Evolutionary conservation across 768 basidiomycete genomes (phyloP), one percentile per base, ranked within the genome.

Genomic region (Dioszegia hungarica): DNA sequence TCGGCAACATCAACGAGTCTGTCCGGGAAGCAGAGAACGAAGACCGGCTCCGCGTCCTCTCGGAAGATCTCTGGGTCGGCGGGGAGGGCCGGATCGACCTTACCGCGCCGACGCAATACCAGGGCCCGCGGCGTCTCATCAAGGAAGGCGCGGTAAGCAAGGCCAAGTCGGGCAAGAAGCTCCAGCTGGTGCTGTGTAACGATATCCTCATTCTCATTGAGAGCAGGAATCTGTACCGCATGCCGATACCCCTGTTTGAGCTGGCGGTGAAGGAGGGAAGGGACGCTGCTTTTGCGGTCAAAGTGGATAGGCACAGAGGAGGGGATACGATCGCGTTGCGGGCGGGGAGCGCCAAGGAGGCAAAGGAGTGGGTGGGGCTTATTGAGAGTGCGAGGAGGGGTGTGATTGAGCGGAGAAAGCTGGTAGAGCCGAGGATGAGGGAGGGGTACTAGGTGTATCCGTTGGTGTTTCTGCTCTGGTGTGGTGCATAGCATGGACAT

Each of bases 181-280:
- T 97, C 41, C 81, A 84, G 37, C 83, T 81, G 5, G 85, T 91
- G 75, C 75, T 98, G 60, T 97, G 92, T 68, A 94, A 83, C 67
- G 94, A 97, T 69, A 87, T 94, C 38, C 74, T 97, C 44, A 84
- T 97, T 2, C 79, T 98, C 55, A 86, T 90, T 19, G 89, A 92
- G 0, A 82, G 82, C 25, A 84, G 81, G 59, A 84, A 83, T 12
- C 70, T 94, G 14, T 93, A 93, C 75, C 83, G 88, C 36, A 87
- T 91, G 84, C 90, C 63, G 85, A 88, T 69, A 65, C 80, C n/a
- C 72, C 81, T 75, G 8, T 69, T 72, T 44, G 74, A 75, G 48
- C 54, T 70, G 4, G 41, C 59, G 11, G 66, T 69, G 9, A 44
- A 64, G 31, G 59, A 63, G 28, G 61, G 53, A 10, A 54, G 70